phyloP scores from a whole-genome alignment of 2,329 filamentous ascomycete species.

The Annulohypoxylon truncatum region DNA sequence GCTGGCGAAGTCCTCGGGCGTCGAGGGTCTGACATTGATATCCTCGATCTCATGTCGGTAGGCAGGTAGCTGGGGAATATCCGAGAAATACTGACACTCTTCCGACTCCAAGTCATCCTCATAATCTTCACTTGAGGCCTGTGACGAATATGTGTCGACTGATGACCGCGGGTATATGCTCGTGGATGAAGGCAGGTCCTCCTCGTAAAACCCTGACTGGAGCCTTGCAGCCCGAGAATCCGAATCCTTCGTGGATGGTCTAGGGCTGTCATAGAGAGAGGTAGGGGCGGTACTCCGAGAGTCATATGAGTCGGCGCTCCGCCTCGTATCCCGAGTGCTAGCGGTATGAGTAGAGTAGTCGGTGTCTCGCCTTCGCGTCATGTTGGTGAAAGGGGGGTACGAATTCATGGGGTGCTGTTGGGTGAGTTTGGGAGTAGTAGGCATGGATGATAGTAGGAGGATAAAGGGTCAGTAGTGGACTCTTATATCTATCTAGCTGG shows the following conservation, averaged over 20 bases:
- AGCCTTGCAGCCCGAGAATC: slow-evolving; percentile 37
- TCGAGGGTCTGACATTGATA: slow-evolving; percentile 77
- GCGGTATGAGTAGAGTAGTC: slow-evolving; percentile 52
- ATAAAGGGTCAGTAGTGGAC: slow-evolving; percentile 25
- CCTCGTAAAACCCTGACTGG: slow-evolving; percentile 41
- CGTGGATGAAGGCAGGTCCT: slow-evolving; percentile 57
- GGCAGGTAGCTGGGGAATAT: slow-evolving; percentile 66
- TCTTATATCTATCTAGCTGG: slow-evolving; percentile 43
- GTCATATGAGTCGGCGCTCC: slow-evolving; percentile 59
- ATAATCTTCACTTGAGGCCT: slow-evolving; percentile 70
- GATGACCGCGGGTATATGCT: slow-evolving; percentile 68
- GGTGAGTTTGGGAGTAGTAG: slow-evolving; percentile 28
- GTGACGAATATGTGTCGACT: slow-evolving; percentile 82
- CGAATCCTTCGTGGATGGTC: slow-evolving; percentile 54
- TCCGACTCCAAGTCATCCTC: slow-evolving; percentile 52
- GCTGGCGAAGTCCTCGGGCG: slow-evolving; percentile 82
- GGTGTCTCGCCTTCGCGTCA: slow-evolving; percentile 52
- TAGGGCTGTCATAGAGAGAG: slow-evolving; percentile 57
- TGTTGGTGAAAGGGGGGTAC: slow-evolving; percentile 50
- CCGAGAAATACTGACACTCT: slow-evolving; percentile 51
- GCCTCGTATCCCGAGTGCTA: slow-evolving; percentile 55
- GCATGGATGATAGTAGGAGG: slow-evolving; percentile 14
- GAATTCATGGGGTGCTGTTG: slow-evolving; percentile 38
- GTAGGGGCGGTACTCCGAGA: slow-evolving; percentile 62
- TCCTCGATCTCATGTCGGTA: slow-evolving; percentile 72